Base-by-base conservation (phyloP, 495 filamentous ascomycete genomes). In the Jackrogersella multiformis region DNA sequence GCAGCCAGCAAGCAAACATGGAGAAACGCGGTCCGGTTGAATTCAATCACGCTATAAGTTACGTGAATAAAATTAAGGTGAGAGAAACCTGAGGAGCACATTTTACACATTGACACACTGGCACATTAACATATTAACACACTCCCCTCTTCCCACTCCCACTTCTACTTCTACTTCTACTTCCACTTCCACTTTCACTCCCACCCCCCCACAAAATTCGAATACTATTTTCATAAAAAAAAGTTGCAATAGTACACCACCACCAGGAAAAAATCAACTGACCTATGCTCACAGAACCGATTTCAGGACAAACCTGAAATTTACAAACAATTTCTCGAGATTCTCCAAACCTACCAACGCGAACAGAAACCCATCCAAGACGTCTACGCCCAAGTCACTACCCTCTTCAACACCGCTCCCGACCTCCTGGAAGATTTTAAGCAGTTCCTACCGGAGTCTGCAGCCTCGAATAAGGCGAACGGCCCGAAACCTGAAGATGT, bases 21-120 rank as follows among this genome's bases (percentile, higher is more conserved):
- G 92, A 94, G 77, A 95, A 95, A 79, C 85, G 93, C 61, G 93
- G 93, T 9, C 96, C 96, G 10, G 96, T 99, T 1, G 96, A 99
- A 73, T 99, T 99, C 80, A 99, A 99, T 77, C 96, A 99, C 80
- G 96, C 96, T 0, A 99, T 99, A 62, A 97, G 93, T 74, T 99
- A 99, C 73, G 96, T 99, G 44, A 99, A 99, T 75, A 99, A 99
- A 79, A 99, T 99, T 56, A 99, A 99, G 88, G 94, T 96, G 76
- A 74, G 77, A 45, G 15, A 21, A 30, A 35, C n/a, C n/a, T 46
- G 30, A 35, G 32, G 10, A 53, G 36, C 36, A 53, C 15, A 21
- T 10, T 4, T 5, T 9, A 9, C 15, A 35, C 18, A n/a, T n/a
- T n/a, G n/a, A n/a, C n/a, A n/a, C n/a, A n/a, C n/a, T n/a, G n/a